Percentiles rank a stretch among this genome's conserved stretches.
Evolutionary conservation across 495 filamentous ascomycete species (phyloP).

Genomic region (Physcia stellaris): DNA sequence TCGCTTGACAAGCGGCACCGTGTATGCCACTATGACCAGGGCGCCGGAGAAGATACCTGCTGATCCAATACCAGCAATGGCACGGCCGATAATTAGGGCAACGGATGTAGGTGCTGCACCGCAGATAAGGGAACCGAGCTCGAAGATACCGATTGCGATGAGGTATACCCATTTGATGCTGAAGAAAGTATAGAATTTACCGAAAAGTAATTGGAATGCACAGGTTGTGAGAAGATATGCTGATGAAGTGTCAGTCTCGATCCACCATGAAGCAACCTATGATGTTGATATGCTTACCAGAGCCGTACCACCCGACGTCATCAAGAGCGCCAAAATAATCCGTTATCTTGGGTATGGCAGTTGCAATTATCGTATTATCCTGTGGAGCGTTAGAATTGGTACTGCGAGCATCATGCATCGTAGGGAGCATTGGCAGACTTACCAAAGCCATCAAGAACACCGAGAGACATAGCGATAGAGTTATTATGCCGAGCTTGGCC

Average conservation of each 20-base stretch:
- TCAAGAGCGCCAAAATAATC: conserved; percentile 60
- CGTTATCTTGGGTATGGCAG: conserved; percentile 73
- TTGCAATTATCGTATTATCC: conserved; percentile 73
- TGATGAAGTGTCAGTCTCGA: conserved; percentile 1
- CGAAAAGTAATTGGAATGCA: conserved; percentile 58
- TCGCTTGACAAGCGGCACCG: conserved; percentile 55
- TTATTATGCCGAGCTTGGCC: conserved; percentile 41
- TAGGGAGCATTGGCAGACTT: conserved; percentile 11
- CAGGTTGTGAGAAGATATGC: conserved; percentile 63
- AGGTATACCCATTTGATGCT: conserved; percentile 63
- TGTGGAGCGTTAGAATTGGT: conserved; percentile 13
- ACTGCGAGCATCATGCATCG: conserved; percentile 3
- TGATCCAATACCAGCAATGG: conserved; percentile 70
- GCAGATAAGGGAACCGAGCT: conserved; percentile 76
- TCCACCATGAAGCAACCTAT: background rate
- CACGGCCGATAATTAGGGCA: conserved; percentile 70
- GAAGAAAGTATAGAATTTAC: conserved; percentile 71
- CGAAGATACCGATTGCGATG: conserved; percentile 60
- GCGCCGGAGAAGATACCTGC: conserved; percentile 76
- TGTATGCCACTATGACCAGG: conserved; percentile 64
- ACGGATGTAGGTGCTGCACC: conserved; percentile 61
- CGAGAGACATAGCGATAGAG: conserved; percentile 44
- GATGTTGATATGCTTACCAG: conserved; percentile 8
- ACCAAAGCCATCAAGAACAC: conserved; percentile 55
- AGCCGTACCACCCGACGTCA: conserved; percentile 76